Evolutionary conservation across 352 stramenopile species (phyloP), one percentile per base, ranked within the genome.

Genomic region (Globisporangium rhizosaccharum): DNA sequence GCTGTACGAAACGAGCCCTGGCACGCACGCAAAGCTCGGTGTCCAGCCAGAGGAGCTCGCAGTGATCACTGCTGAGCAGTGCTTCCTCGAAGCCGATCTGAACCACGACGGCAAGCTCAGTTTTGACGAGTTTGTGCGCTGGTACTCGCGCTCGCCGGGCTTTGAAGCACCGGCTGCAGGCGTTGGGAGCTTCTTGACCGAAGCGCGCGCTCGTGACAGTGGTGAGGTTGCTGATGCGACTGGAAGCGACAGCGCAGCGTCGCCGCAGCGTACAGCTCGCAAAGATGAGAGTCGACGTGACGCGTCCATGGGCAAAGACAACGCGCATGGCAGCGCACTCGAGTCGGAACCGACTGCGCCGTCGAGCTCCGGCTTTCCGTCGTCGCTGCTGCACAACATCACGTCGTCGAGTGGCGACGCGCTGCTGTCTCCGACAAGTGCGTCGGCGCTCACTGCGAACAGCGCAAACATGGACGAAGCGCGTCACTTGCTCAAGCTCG

Each of bases 121-220:
- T 50, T 94, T 96, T 51, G 82, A 96, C 18, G 85, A 96, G 60
- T 96, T 96, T 60, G 79, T 91, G 20, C 54, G 63, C 26, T 96
- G 87, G 87, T 96, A 94, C 57, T 82, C 82, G 0, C 81, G 79
- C 47, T 82, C 73, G 3, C 68, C 69, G 8, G 68, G 73, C 1
- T 76, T 88, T 56, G 75, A 80, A 49, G 60, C 68, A 1, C 69
- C 75, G 52, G 53, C 61, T 25, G 72, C 68, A 23, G 76, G 62
- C 11, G 68, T 81, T 20, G 61, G 53, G 46, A 77, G 56, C 28
- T 70, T 61, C 15, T 33, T 59, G 37, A 59, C 30, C 2, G 51
- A 64, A 33, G 62, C 59, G 28, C 62, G 60, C 53, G 45, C 8
- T 17, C 53, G 36, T 20, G 50, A 66, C 52, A 53, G 53, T 12